These are phyloP conservation scores for Nemophila menziesii DNA, from an alignment of 257 asterid species.

Conservation along the genomic window DNA sequence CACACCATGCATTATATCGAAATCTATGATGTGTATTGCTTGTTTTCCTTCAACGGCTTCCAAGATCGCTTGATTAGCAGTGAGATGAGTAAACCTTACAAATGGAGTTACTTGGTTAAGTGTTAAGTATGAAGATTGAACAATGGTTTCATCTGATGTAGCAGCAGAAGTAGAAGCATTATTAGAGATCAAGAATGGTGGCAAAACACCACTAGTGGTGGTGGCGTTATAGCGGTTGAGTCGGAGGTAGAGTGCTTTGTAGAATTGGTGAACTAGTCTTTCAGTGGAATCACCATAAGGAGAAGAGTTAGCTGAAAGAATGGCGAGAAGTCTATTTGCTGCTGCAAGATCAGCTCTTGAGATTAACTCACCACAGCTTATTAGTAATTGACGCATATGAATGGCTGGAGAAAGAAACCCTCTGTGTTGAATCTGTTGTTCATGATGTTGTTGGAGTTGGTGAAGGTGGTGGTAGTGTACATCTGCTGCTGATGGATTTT, in stretches of 20 bases:
- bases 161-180: not conserved
- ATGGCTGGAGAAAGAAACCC: conserved; percentile 29
- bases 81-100: conserved; percentile 69
- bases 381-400: conserved; percentile 76
- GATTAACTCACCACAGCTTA: conserved; percentile 69
- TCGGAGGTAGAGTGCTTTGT: conserved; percentile 64
- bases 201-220: not conserved
- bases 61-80: conserved; percentile 87
- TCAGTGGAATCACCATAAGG: conserved; percentile 88
- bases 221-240: conserved; percentile 24
- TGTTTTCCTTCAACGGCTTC: conserved; percentile 60
- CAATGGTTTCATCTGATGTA: conserved; percentile 21
- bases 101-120: conserved; percentile 80
- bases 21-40: conserved; percentile 76
- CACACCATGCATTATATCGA: conserved; percentile 90
- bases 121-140: conserved; percentile 66
- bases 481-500: conserved; percentile 28
- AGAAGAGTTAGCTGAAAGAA: conserved; percentile 45
- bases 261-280: conserved; percentile 71
- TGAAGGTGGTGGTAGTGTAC: conserved; percentile 19
- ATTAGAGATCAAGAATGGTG: conserved; percentile 1
- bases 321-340: conserved; percentile 55
- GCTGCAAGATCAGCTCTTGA: conserved; percentile 64
- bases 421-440: conserved; percentile 12
- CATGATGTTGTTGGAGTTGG: conserved; percentile 1